phyloP scores from a whole-genome alignment of 192 early-diverging fungal genomes.

The Oehlia diaphana region DNA sequence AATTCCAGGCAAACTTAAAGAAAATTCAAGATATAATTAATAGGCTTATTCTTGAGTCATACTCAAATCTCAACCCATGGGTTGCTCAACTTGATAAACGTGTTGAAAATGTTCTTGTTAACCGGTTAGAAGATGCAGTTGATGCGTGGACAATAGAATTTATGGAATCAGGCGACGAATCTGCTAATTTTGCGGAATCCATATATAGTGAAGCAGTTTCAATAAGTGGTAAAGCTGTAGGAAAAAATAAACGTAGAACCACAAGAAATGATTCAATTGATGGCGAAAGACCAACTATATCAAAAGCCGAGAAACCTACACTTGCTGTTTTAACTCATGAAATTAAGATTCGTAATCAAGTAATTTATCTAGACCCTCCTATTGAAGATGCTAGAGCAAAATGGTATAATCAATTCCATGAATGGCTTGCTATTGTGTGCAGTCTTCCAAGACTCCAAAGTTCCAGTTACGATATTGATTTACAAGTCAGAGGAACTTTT shows the following conservation, averaged over 20 bases:
- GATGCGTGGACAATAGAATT: conserved; percentile 74
- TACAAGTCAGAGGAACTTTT: conserved; percentile 58
- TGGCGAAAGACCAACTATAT: conserved; percentile 34
- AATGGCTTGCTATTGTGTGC: conserved; percentile 90
- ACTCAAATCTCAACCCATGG: conserved; percentile 93
- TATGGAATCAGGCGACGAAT: conserved; percentile 49
- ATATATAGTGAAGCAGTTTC: conserved; percentile 41
- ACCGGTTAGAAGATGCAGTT: conserved; percentile 76
- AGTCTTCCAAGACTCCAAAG: conserved; percentile 82
- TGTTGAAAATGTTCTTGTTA: conserved; percentile 75
- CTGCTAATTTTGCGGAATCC: conserved; percentile 44
- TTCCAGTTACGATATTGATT: conserved; percentile 85
- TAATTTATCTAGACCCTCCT: conserved; percentile 96
- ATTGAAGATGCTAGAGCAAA: conserved; percentile 89
- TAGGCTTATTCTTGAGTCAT: conserved; percentile 89
- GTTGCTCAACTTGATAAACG: conserved; percentile 76
- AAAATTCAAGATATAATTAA: conserved; percentile 93
- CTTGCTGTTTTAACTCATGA: conserved; percentile 80
- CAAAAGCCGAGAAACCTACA: conserved; percentile 56
- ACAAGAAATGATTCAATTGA: conserved; percentile 30
- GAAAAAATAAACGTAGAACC: conserved; percentile 34
- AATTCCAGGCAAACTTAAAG: conserved; percentile 69
- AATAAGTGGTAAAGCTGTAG: conserved; percentile 36
- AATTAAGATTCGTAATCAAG: conserved; percentile 89
- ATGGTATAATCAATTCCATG: conserved; percentile 89